Evolutionary conservation across 768 basidiomycete species (phyloP).

Genomic region (Pholiota microspora): DNA sequence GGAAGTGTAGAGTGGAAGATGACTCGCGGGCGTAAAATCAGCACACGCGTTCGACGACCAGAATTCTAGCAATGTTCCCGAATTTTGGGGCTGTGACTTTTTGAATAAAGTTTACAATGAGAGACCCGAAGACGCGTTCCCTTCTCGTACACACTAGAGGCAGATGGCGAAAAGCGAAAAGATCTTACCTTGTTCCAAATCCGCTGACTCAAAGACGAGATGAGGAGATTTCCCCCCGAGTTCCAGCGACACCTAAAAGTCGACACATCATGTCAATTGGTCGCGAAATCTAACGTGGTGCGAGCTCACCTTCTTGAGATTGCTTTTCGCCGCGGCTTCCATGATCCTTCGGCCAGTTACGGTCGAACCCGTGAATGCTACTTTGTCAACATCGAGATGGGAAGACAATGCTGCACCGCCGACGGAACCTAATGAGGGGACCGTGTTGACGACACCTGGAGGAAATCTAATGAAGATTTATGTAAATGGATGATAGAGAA

Average conservation of each 20-base stretch:
- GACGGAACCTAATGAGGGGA: conserved; percentile 77
- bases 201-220: conserved; percentile 87
- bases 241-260: conserved; percentile 79
- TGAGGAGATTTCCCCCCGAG: conserved; percentile 93
- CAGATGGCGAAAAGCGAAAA: background rate
- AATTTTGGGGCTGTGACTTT: background rate
- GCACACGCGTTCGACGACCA: background rate
- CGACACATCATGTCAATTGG: conserved; percentile 5
- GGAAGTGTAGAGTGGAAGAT: background rate
- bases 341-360: conserved; percentile 86
- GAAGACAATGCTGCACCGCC: conserved; percentile 84
- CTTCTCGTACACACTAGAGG: background rate
- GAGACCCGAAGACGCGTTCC: background rate
- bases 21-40: background rate
- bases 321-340: conserved; percentile 89
- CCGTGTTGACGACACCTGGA: conserved; percentile 86
- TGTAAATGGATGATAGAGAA: conserved; percentile 7
- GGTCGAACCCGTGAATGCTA: conserved; percentile 95
- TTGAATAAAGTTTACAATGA: background rate
- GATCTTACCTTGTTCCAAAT: conserved; percentile 74
- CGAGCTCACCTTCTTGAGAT: conserved; percentile 80
- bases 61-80: background rate
- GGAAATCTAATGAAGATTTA: conserved; percentile 60
- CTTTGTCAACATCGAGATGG: conserved; percentile 87
- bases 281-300: background rate